phyloP scores from a whole-genome alignment of 2,329 filamentous ascomycete genomes.

The Penicillium rolfsii region DNA sequence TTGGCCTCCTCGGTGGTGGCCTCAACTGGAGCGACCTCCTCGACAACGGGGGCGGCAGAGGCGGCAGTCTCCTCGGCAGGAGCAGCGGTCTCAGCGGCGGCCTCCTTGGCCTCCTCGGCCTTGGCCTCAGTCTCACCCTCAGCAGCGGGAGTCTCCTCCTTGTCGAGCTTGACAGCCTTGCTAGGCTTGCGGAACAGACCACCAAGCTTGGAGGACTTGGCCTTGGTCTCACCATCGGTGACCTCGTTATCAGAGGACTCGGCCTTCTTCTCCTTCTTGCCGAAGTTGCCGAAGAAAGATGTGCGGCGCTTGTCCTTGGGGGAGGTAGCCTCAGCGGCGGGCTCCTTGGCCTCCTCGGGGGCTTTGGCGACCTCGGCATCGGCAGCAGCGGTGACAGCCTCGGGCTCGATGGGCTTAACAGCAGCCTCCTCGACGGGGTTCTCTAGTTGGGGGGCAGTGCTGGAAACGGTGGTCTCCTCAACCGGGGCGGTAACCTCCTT shows the following conservation, averaged over 20 bases:
- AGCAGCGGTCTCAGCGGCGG: conserved; percentile 29
- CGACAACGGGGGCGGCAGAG: conserved; percentile 14
- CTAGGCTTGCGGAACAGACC: conserved; percentile 55
- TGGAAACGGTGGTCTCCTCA: conserved; percentile 51
- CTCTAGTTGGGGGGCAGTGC: conserved; percentile 54
- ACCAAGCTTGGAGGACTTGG: conserved; percentile 50
- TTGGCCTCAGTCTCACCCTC: conserved; percentile 40
- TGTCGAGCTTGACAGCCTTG: conserved; percentile 51
- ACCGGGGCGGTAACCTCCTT: conserved; percentile 54
- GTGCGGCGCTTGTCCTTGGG: conserved; percentile 55
- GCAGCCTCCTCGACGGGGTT: conserved; percentile 46
- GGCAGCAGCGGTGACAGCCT: conserved; percentile 50
- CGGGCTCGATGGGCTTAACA: conserved; percentile 43
- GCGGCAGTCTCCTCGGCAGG: conserved; percentile 25
- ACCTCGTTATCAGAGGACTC: conserved; percentile 54
- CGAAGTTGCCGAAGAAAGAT: conserved; percentile 59
- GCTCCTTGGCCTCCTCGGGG: conserved; percentile 38
- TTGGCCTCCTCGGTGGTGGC: conserved; percentile 37
- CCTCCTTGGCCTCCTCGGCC: conserved; percentile 29
- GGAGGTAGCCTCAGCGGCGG: conserved; percentile 37
- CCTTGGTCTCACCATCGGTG: conserved; percentile 51
- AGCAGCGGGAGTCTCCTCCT: conserved; percentile 40
- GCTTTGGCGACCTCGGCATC: conserved; percentile 43
- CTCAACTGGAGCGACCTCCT: conserved; percentile 33
- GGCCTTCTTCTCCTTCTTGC: conserved; percentile 57